A percentile compares a stretch with the other conserved stretches of the same genome.
Conservation (phyloP, 805 yeast genomes). For the Wickerhamomyces bisporus region DNA sequence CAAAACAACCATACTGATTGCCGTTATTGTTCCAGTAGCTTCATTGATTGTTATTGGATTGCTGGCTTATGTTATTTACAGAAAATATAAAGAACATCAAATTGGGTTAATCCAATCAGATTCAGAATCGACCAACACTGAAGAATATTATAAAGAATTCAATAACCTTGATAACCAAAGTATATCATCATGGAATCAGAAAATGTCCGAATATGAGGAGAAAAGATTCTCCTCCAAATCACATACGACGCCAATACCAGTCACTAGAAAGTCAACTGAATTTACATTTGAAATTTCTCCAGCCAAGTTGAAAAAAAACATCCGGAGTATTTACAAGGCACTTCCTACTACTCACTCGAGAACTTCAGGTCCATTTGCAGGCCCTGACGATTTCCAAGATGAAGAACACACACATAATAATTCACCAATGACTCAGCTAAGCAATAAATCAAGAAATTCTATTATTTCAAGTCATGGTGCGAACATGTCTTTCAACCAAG, state of each 20-base stretch:
- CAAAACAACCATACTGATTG: conserved; percentile 9
- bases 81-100: conserved; percentile 1
- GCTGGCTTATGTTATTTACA: conserved; percentile 10
- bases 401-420: conserved; percentile 7
- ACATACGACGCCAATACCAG: background rate
- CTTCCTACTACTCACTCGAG: background rate
- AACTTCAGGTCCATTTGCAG: conserved; percentile 15
- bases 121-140: conserved; percentile 7
- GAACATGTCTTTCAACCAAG: background rate
- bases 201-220: conserved; percentile 18
- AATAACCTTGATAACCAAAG: conserved; percentile 19
- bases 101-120: background rate
- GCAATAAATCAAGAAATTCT: conserved; percentile 12
- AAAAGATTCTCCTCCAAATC: conserved; percentile 1
- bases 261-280: conserved; percentile 4
- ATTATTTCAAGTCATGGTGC: conserved; percentile 1
- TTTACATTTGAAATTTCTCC: conserved; percentile 8
- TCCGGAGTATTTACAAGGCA: conserved; percentile 5
- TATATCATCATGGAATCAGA: conserved; percentile 21
- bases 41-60: conserved; percentile 13
- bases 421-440: conserved; percentile 8
- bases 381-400: conserved; percentile 23
- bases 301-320: conserved; percentile 3
- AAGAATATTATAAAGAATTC: conserved; percentile 18
- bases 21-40: conserved; percentile 22